Base-by-base conservation (phyloP, 768 basidiomycete genomes). In the Suillus spraguei region DNA sequence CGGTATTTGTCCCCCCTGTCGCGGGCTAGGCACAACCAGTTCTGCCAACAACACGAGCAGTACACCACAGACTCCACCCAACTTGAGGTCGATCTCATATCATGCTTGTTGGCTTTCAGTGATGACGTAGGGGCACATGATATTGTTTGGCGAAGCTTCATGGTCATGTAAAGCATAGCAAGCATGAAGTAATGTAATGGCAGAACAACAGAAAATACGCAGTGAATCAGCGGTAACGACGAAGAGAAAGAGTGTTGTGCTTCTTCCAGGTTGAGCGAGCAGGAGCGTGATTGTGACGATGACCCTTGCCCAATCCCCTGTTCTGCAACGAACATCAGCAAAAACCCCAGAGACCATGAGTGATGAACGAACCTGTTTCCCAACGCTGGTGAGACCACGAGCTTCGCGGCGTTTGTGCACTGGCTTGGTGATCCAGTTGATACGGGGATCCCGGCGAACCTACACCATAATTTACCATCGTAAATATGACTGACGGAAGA, bases 351-450 rank as follows among this genome's bases (percentile, higher is more conserved):
- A 50, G 28, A 38, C 14, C 17, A 53, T 33, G 54, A 4, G 44
- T 47, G 14, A 16, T 41, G n/a, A 32, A 77, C 82, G 32, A n/a
- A 90, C 93, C 85, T 94, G 88, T 81, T 99, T 99, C 72, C 97
- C 97, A 66, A 92, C 87, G 75, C 91, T 89, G 76, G 97, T 99
- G 70, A 99, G 94, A 67, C 97, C 97, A 78, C 97, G 95, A 70
- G 94, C 87, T 79, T 99, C 97, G 74, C 97, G 90, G 75, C 91
- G 94, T 82, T 98, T 99, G 90, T 99, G 97, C 56, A 99, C 97
- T 36, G 97, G 92, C 78, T 96, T 95, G 74, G 85, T 82, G 81
- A 99, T 99, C 97, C 97, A 99, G 89, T 93, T 99, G 84, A 99
- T 98, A 74, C 94, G 88, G 68, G 97, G 83, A 77, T 99, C 96